phyloP scores from a whole-genome alignment of 805 yeast species.

The Ogataea paraovalis region DNA sequence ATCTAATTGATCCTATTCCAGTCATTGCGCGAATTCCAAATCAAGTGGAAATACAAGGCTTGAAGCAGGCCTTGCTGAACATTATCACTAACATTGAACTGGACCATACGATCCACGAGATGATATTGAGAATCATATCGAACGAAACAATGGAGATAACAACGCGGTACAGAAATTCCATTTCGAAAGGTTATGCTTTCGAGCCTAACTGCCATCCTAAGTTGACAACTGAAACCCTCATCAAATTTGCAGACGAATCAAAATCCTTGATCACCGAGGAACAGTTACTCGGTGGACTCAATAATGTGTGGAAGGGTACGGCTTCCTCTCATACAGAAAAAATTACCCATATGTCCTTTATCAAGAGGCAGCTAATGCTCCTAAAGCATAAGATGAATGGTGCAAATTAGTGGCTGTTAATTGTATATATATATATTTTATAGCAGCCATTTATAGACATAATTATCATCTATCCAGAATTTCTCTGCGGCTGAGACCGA shows the following conservation, averaged over 20 bases:
- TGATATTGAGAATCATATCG: constrained; percentile 52
- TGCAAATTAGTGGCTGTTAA: background rate
- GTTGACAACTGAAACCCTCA: constrained; percentile 17
- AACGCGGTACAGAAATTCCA: constrained; percentile 23
- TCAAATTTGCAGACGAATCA: constrained; percentile 13
- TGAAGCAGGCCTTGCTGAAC: constrained; percentile 54
- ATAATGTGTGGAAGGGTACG: constrained; percentile 26
- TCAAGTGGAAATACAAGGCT: constrained; percentile 58
- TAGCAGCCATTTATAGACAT: too few relatives aligned
- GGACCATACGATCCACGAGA: constrained; percentile 46
- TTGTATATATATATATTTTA: too few relatives aligned
- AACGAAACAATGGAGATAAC: constrained; percentile 44
- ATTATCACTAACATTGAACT: constrained; percentile 64
- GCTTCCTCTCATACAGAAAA: constrained; percentile 26
- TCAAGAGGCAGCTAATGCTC: constrained; percentile 19
- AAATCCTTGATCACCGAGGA: constrained; percentile 26
- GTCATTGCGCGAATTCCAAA: constrained; percentile 64
- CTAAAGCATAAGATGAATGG: background rate
- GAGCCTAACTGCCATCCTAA: constrained; percentile 18
- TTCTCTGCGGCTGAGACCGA: too few relatives aligned
- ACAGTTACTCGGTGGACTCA: constrained; percentile 27
- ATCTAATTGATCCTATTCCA: constrained; percentile 60
- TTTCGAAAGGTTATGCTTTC: constrained; percentile 32
- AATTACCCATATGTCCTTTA: constrained; percentile 30
- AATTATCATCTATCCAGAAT: too few relatives aligned